Evolutionary conservation across 768 basidiomycete species (phyloP).

Genomic region (Lepiota brunneoincarnata): DNA sequence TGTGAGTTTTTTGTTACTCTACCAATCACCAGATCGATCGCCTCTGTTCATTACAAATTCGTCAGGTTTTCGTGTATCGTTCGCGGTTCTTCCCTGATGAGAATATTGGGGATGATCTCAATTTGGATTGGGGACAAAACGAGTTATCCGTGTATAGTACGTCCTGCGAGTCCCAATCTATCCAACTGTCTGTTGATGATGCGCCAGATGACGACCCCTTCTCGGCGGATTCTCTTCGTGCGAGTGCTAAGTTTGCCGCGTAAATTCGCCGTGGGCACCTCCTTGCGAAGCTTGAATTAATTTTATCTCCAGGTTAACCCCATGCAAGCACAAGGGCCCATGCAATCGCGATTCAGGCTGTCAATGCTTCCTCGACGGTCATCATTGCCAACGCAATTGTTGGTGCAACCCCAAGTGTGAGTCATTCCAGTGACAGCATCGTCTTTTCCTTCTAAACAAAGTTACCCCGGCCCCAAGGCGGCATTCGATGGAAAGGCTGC

Average conservation of each 20-base stretch:
- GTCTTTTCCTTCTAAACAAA: neutral
- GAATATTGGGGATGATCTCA: conserved; percentile 3
- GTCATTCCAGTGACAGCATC: conserved; percentile 17
- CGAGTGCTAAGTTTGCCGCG: conserved; percentile 19
- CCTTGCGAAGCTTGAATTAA: neutral
- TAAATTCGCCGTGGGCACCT: conserved; percentile 13
- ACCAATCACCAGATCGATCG: too few species aligned
- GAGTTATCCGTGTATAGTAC: neutral
- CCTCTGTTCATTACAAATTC: neutral
- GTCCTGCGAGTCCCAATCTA: neutral
- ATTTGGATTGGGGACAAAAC: neutral
- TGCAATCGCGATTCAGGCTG: conserved; percentile 45
- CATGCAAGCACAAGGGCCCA: conserved; percentile 56
- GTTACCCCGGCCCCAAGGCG: conserved; percentile 34
- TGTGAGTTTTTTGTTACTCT: conserved; percentile 30
- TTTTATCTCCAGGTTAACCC: conserved; percentile 33
- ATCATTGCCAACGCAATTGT: conserved; percentile 57
- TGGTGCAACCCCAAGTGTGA: conserved; percentile 50
- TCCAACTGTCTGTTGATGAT: neutral
- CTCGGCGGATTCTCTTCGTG: neutral
- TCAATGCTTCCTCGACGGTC: conserved; percentile 44
- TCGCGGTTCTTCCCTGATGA: conserved; percentile 15
- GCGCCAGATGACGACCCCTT: conserved; percentile 5
- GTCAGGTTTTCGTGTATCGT: conserved; percentile 27
- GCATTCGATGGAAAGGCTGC: conserved; percentile 57